A percentile compares a stretch with the other conserved stretches of the same genome.
phyloP scores from a whole-genome alignment of 2,329 filamentous ascomycete species.

The Beauveria sp. region DNA sequence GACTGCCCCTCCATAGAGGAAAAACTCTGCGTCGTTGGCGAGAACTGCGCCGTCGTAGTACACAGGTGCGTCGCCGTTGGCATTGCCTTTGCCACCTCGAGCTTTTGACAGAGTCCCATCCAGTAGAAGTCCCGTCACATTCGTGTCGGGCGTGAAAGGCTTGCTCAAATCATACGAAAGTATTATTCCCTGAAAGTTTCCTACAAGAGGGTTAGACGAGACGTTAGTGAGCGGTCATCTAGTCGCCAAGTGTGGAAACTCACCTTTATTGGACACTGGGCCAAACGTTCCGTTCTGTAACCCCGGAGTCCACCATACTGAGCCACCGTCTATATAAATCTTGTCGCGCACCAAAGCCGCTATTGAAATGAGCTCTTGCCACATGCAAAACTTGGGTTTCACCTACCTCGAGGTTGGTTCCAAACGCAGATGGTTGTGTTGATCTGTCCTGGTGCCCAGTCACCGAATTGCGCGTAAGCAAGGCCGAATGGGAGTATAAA shows the following conservation, averaged over 20 bases:
- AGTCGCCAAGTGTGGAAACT: background rate
- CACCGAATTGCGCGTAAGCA: conserved; percentile 33
- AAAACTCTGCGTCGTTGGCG: conserved; percentile 55
- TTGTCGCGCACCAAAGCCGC: conserved; percentile 53
- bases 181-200: conserved; percentile 43
- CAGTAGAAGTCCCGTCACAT: conserved; percentile 45
- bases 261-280: conserved; percentile 32
- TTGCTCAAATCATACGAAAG: conserved; percentile 52
- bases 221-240: conserved; percentile 7
- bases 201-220: conserved; percentile 23
- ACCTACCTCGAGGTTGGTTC: conserved; percentile 38
- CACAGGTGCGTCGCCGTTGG: conserved; percentile 46
- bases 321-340: conserved; percentile 59
- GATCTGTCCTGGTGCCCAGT: conserved; percentile 44
- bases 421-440: conserved; percentile 55
- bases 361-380: conserved; percentile 19
- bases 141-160: conserved; percentile 44
- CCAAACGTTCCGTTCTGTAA: conserved; percentile 35
- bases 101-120: conserved; percentile 38
- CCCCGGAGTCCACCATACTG: conserved; percentile 44
- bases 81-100: conserved; percentile 36
- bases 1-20: conserved; percentile 53
- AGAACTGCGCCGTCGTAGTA: conserved; percentile 58
- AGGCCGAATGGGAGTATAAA: background rate
- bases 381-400: background rate